Evolutionary conservation across 148 eudicot genomes (phyloP).

Genomic region (Persicaria tinctoria): DNA sequence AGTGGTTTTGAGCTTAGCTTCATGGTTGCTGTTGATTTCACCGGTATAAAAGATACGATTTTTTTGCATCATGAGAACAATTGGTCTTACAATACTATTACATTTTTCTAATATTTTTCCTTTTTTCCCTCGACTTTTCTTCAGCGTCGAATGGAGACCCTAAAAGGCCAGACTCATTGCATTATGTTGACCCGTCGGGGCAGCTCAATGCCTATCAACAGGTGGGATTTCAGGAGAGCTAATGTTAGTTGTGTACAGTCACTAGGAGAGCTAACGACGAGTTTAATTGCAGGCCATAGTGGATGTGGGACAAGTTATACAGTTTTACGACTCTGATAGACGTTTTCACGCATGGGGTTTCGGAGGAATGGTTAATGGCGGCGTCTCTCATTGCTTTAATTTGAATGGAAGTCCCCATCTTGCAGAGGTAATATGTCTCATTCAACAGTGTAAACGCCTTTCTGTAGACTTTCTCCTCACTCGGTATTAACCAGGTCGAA

Average conservation of each 20-base stretch:
- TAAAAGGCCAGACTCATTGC: conserved; percentile 53
- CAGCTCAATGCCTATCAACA: conserved; percentile 81
- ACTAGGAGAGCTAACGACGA: background rate
- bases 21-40: conserved; percentile 86
- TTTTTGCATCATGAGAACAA: background rate
- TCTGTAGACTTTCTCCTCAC: background rate
- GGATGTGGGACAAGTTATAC: conserved; percentile 81
- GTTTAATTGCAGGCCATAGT: conserved; percentile 55
- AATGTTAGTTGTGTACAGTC: background rate
- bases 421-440: conserved; percentile 23
- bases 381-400: conserved; percentile 78
- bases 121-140: background rate
- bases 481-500: conserved; percentile 41
- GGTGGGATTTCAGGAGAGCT: conserved; percentile 23
- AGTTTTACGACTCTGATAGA: conserved; percentile 79
- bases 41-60: conserved; percentile 38
- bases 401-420: conserved; percentile 40
- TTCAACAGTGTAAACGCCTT: background rate
- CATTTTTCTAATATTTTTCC: background rate
- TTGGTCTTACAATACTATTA: background rate
- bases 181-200: conserved; percentile 81
- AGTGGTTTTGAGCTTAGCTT: conserved; percentile 74
- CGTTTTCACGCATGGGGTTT: conserved; percentile 95
- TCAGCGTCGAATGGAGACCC: conserved; percentile 94
- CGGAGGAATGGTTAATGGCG: conserved; percentile 34